Evolutionary conservation across 208 protist species (phyloP).

Genomic region (Wallacemonas sp.): DNA sequence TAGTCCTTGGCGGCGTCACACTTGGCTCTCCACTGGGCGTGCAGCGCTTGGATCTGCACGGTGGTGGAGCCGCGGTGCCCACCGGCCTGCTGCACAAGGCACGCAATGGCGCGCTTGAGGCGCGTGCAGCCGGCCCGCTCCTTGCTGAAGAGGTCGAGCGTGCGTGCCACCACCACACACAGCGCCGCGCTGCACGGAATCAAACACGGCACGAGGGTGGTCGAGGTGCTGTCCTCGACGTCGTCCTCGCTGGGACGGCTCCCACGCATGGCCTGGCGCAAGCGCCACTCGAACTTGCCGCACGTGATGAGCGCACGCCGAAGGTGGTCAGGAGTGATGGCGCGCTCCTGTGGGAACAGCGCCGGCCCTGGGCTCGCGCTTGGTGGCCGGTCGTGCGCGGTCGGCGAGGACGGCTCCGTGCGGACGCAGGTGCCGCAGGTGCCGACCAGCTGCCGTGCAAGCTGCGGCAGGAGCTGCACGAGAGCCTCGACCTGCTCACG

Average conservation of each 20-base stretch:
- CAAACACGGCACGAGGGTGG: conserved; percentile 44
- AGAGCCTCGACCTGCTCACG: conserved; percentile 32
- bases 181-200: conserved; percentile 65
- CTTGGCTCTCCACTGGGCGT: conserved; percentile 23
- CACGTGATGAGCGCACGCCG: conserved; percentile 64
- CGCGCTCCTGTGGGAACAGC: conserved; percentile 20
- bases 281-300: conserved; percentile 54
- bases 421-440: not conserved
- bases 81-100: not conserved
- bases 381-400: not conserved
- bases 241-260: not conserved
- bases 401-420: not conserved
- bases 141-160: conserved; percentile 43
- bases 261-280: conserved; percentile 39
- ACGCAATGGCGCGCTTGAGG: not conserved
- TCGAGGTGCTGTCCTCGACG: not conserved
- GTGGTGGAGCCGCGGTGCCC: not conserved
- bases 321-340: conserved; percentile 25
- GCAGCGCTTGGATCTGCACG: not conserved
- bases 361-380: conserved; percentile 1
- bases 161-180: conserved; percentile 59
- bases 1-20: conserved; percentile 51
- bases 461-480: conserved; percentile 45
- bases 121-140: conserved; percentile 19
- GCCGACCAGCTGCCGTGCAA: conserved; percentile 21